Evolutionary conservation across 148 eudicot species (phyloP).

Genomic region (Simmondsia chinensis): DNA sequence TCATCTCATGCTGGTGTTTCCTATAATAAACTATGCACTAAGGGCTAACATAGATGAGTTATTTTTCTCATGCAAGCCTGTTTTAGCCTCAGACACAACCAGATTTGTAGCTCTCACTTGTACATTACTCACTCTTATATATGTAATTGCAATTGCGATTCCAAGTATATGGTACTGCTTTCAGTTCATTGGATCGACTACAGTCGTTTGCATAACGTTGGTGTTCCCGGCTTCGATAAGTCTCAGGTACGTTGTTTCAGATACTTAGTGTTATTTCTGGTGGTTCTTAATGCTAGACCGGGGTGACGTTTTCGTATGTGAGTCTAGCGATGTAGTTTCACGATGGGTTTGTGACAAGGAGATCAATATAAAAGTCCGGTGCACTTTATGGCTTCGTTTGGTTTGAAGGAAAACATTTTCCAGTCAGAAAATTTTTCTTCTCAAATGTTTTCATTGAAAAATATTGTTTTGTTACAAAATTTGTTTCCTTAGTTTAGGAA

Average conservation of each 20-base stretch:
- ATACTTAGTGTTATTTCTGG: neutral
- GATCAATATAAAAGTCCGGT: no score
- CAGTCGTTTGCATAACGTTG: constrained; percentile 68
- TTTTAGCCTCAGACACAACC: constrained; percentile 32
- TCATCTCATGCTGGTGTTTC: constrained; percentile 88
- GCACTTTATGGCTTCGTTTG: no score
- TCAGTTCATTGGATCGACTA: constrained; percentile 84
- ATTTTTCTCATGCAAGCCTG: constrained; percentile 40
- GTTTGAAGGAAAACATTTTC: no score
- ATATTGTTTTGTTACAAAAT: no score
- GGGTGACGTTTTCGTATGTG: no score
- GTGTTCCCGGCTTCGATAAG: constrained; percentile 74
- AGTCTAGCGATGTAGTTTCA: no score
- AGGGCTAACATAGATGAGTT: constrained; percentile 75
- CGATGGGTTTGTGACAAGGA: no score
- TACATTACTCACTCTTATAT: constrained; percentile 39
- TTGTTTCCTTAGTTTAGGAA: no score
- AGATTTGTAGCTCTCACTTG: constrained; percentile 59
- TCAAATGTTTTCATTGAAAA: no score
- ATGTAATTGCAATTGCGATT: constrained; percentile 51
- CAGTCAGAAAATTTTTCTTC: no score
- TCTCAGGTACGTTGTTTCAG: constrained; percentile 42
- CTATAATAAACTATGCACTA: constrained; percentile 60
- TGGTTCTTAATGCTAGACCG: no score
- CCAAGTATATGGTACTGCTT: constrained; percentile 96